A percentile compares a stretch with the other conserved stretches of the same genome.
These are phyloP conservation scores for Geosmithia morbida DNA, from an alignment of 2,329 filamentous ascomycete genomes.

Conservation along the genomic window DNA sequence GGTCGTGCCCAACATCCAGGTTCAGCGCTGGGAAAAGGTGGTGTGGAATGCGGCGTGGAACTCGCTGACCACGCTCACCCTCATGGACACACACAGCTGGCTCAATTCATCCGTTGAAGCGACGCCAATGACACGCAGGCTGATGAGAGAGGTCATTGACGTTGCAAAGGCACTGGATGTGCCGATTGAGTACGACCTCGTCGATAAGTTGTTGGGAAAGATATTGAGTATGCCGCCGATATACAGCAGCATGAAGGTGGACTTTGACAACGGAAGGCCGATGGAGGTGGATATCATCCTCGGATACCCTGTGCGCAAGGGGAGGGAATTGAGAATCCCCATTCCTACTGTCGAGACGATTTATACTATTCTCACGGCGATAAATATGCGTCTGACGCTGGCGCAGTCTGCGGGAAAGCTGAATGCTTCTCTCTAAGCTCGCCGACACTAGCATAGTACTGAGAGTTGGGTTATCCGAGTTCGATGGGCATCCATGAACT, in stretches of 20 bases:
- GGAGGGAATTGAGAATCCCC: slow-evolving; percentile 44
- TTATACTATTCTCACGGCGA: slow-evolving; percentile 20
- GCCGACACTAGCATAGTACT: too few relatives aligned
- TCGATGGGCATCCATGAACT: too few relatives aligned
- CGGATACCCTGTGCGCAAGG: slow-evolving; percentile 55
- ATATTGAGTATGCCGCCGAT: slow-evolving; percentile 20
- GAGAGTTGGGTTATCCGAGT: too few relatives aligned
- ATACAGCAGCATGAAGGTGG: slow-evolving; percentile 47
- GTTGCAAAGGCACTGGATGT: slow-evolving; percentile 39
- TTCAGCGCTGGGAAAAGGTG: slow-evolving; percentile 44
- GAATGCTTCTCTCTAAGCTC: too few relatives aligned
- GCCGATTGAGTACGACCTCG: slow-evolving; percentile 27
- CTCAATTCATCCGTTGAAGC: slow-evolving; percentile 26
- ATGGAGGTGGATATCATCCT: slow-evolving; percentile 62
- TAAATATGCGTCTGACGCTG: background rate
- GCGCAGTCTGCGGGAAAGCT: too few relatives aligned
- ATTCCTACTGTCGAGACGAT: slow-evolving; percentile 52
- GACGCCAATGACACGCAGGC: slow-evolving; percentile 32
- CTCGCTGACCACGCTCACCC: slow-evolving; percentile 40
- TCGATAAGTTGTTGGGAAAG: slow-evolving; percentile 31
- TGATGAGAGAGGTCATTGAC: slow-evolving; percentile 37
- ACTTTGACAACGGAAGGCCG: slow-evolving; percentile 50
- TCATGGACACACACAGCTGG: slow-evolving; percentile 35
- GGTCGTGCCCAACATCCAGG: slow-evolving; percentile 39
- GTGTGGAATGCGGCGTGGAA: slow-evolving; percentile 49